Base-by-base conservation (phyloP, 805 yeast genomes). In the Lachancea meyersii region DNA sequence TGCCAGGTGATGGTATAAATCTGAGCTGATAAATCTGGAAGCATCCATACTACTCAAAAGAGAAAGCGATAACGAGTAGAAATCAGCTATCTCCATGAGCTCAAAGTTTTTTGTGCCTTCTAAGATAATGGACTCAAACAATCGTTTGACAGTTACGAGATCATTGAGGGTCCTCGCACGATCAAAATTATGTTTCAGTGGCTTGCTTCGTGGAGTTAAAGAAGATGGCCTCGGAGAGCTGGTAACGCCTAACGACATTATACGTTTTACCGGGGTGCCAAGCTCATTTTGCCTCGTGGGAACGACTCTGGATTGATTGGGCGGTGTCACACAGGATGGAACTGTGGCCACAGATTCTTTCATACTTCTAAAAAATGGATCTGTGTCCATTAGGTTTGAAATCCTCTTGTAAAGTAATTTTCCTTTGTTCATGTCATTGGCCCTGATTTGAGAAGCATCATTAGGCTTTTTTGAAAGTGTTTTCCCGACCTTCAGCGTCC, bases 281-380 rank as follows among this genome's bases (percentile, higher is more conserved):
- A 30, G 18, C 11, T 27, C 35, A 18, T 10, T 31, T 26, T 5
- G 9, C 9, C 11, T 24, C 5, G 51, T 44, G 3, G 46, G 26
- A 14, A 42, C 47, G 14, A 37, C 23, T 4, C 45, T 38, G 13
- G 38, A 22, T 3, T 22, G 45, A 2, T 10, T 21, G n/a, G 34
- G 13, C 30, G 34, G 54, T 42, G 31, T 49, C 50, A 23, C 32
- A 52, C 53, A 54, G 2, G 72, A 63, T 0, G 79, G 77, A 8
- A 71, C 55, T 0, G 75, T 68, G 41, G 74, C 55, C 0, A 74
- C 76, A 0, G 80, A 72, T 28, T 76, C 80, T 38, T 66, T 72
- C 33, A 76, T 48, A 5, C 71, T 68, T 3, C 74, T 70, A 35
- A 71, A 67, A 24, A 72, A 68, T 0, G 82, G 80, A 52, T 77